Base-by-base conservation (phyloP, 2,329 filamentous ascomycete species). In the Cordyceps fumosorosea region DNA sequence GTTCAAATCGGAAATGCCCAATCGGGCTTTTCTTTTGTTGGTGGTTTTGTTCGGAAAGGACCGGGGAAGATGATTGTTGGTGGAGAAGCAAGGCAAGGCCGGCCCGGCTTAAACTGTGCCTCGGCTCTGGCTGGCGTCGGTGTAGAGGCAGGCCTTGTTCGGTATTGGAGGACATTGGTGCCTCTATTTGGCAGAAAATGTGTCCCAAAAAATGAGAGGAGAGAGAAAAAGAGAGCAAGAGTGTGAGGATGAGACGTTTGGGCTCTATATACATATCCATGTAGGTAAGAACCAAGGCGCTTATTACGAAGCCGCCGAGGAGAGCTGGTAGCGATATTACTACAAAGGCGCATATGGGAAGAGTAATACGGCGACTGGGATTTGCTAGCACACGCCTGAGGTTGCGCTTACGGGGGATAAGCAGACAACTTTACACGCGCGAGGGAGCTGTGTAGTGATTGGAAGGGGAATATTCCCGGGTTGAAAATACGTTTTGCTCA, bases 111-210 rank as follows among this genome's bases (percentile, higher is more conserved):
- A 11, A 16, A 22, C 12, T 61, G 58, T 54, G 60, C 63, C 63
- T 64, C 63, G 63, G 63, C 60, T 64, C 58, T 42, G 48, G 45
- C 20, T 48, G 57, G 50, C 48, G 48, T 60, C 11, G 62, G n/a
- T 14, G 18, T 29, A 22, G 22, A 11, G 20, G 45, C 20, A 11
- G 20, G 45, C 56, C 16, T 37, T 29, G 32, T 62, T 58, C 58
- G 59, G 37, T 54, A 48, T 52, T 52, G 62, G 45, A n/a, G 16
- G 55, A 44, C 16, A 12, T 20, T 26, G 26, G 29, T 24, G n/a
- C n/a, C n/a, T n/a, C n/a, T n/a, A n/a, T n/a, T n/a, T n/a, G n/a
- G n/a, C n/a, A n/a, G n/a, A n/a, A n/a, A n/a, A n/a, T n/a, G n/a
- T n/a, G n/a, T n/a, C n/a, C n/a, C n/a, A 11, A 20, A 20, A 22